Evolutionary conservation across 495 filamentous ascomycete species (phyloP), one percentile per base, ranked within the genome.

Genomic region (Lasiosphaeria hispida): DNA sequence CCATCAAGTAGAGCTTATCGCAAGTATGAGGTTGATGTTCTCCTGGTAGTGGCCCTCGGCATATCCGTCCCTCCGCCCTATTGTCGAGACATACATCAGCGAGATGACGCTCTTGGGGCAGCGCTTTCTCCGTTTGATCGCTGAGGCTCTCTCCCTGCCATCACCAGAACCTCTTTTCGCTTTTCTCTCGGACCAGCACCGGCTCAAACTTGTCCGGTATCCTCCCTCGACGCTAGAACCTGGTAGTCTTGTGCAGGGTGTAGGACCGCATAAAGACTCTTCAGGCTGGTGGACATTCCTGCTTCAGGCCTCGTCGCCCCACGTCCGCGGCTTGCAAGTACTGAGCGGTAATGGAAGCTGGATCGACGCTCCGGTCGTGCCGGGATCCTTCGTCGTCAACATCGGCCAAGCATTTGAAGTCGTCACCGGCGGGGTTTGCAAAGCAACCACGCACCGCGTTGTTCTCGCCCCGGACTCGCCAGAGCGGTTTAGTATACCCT

Each of bases 341-440:
- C 70, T 84, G 10, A 78, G 78, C 58, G 65, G 71, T 33, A 58
- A 65, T 1, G 80, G 77, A 4, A 58, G 66, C 2, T 83, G 81
- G 81, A 69, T 83, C 42, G 63, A 76, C 14, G 77, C 77, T n/a
- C 78, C 80, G 1, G 69, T 73, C 1, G 66, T 83, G 8, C 64
- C 72, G 4, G 73, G 72, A 5, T 79, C 78, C 0, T 79, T 84
- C 52, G 79, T 83, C 7, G 78, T 83, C 41, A 83, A 84, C 59
- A 80, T 85, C 43, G 80, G 79, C 3, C 79, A 83, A 53, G 80
- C 80, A 0, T 83, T 85, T 50, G 80, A 85, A 65, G 78, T 82
- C 3, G 76, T 81, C 1, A 85, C 81, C 1, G 69, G 75, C 43
- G 75, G 79, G 1, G 71, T 73, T 11, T 77, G 80, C 48, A 80